Percentiles rank a stretch among this genome's conserved stretches.
phyloP scores from a whole-genome alignment of 78 protist genomes.

The Tieghemostelium lacteum region DNA sequence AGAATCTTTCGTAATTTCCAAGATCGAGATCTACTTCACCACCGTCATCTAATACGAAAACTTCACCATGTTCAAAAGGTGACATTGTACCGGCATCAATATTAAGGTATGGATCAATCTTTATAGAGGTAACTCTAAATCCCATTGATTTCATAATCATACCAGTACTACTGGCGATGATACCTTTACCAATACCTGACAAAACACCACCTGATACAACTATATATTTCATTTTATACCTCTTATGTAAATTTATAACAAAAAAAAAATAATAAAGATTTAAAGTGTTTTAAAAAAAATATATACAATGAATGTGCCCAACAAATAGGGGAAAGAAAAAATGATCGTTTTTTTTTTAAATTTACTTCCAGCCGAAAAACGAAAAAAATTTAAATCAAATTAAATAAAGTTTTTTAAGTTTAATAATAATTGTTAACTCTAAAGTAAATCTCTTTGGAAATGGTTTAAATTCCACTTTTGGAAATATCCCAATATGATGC shows the following conservation, averaged over 20 bases:
- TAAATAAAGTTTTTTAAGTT: too few species aligned
- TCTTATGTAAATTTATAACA: too few species aligned
- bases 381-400: too few species aligned
- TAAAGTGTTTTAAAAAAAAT: too few species aligned
- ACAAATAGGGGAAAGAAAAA: not conserved
- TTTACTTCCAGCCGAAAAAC: not conserved
- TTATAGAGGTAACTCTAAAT: constrained; percentile 86
- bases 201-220: constrained; percentile 94
- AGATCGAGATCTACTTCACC: constrained; percentile 98
- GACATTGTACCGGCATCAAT: constrained; percentile 93
- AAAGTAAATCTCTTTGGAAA: too few species aligned
- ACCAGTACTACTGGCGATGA: constrained; percentile 88
- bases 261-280: too few species aligned
- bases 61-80: constrained; percentile 95
- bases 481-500: too few species aligned
- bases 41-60: constrained; percentile 89
- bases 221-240: constrained; percentile 84
- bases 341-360: not conserved
- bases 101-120: constrained; percentile 93
- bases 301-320: not conserved
- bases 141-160: constrained; percentile 84
- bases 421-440: too few species aligned
- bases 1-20: constrained; percentile 99
- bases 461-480: too few species aligned
- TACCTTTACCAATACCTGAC: constrained; percentile 94